Conservation (phyloP, 2,329 filamentous ascomycete genomes). For the Fusarium decemcellulare region DNA sequence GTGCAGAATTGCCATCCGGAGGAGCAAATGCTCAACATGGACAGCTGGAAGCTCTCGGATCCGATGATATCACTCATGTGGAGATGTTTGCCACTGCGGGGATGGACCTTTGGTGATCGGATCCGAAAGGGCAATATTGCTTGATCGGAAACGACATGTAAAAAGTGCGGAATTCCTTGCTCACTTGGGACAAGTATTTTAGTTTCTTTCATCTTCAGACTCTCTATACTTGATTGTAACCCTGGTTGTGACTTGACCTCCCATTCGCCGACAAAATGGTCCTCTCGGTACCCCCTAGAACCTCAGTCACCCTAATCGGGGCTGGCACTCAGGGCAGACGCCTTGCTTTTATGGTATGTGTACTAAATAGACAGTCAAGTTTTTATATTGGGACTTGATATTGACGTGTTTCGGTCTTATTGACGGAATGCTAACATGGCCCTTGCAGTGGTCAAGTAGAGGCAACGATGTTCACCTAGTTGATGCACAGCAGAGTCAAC, state of each 20-base stretch:
- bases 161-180: background rate
- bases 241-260: background rate
- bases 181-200: slow-evolving; percentile 1
- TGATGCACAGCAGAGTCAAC: slow-evolving; percentile 44
- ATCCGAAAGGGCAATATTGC: slow-evolving; percentile 29
- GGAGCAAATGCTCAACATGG: slow-evolving; percentile 4
- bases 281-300: slow-evolving; percentile 22
- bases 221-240: background rate
- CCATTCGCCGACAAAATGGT: slow-evolving; percentile 20
- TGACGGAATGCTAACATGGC: background rate
- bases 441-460: slow-evolving; percentile 48
- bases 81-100: slow-evolving; percentile 24
- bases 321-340: slow-evolving; percentile 51
- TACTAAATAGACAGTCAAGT: too few relatives aligned
- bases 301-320: slow-evolving; percentile 46
- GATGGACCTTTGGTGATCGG: slow-evolving; percentile 5
- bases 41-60: slow-evolving; percentile 23
- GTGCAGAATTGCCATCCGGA: background rate
- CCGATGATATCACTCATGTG: slow-evolving; percentile 12
- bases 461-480: slow-evolving; percentile 49
- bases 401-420: too few relatives aligned
- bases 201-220: background rate
- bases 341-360: slow-evolving; percentile 49
- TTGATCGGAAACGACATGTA: background rate
- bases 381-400: too few relatives aligned